Percentiles rank a stretch among this genome's conserved stretches.
phyloP scores from a whole-genome alignment of 768 basidiomycete species.

The Galerina marginata region DNA sequence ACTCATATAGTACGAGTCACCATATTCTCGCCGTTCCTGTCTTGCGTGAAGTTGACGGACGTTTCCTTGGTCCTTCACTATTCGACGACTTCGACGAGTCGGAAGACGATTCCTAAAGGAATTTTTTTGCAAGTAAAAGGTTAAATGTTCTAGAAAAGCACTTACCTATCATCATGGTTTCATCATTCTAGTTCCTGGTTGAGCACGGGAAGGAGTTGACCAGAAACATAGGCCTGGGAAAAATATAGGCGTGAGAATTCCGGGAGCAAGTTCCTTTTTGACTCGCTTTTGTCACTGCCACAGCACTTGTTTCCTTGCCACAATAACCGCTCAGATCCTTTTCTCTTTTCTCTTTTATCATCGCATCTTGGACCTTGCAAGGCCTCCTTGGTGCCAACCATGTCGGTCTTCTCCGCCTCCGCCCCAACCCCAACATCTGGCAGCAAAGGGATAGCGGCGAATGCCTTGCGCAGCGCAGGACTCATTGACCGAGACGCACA shows the following conservation, averaged over 20 bases:
- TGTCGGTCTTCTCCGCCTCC: slow-evolving; percentile 51
- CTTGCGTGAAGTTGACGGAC: slow-evolving; percentile 34
- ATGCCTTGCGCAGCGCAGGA: slow-evolving; percentile 70
- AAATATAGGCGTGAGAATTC: slow-evolving; percentile 31
- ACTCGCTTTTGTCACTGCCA: slow-evolving; percentile 39
- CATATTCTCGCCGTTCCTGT: slow-evolving; percentile 21
- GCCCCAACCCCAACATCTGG: slow-evolving; percentile 64
- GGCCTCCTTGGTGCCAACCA: slow-evolving; percentile 12
- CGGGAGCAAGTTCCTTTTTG: slow-evolving; percentile 33
- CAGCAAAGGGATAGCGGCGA: slow-evolving; percentile 61
- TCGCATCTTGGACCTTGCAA: slow-evolving; percentile 15
- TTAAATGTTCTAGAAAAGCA: too few species aligned
- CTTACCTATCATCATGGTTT: too few species aligned
- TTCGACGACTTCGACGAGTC: slow-evolving; percentile 27
- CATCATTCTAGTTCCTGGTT: too few species aligned
- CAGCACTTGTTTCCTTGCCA: slow-evolving; percentile 23
- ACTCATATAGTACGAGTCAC: background rate
- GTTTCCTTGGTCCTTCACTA: slow-evolving; percentile 38
- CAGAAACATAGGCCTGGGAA: slow-evolving; percentile 28
- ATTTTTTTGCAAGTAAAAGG: too few species aligned
- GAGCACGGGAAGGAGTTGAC: too few species aligned
- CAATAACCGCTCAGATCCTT: slow-evolving; percentile 11
- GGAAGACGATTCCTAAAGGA: slow-evolving; percentile 19
- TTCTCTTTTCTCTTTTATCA: slow-evolving; percentile 1
- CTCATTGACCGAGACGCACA: slow-evolving; percentile 77